These are phyloP conservation scores for Saccharomycopsis sp. DNA, from an alignment of 805 yeast genomes.

Conservation along the genomic window DNA sequence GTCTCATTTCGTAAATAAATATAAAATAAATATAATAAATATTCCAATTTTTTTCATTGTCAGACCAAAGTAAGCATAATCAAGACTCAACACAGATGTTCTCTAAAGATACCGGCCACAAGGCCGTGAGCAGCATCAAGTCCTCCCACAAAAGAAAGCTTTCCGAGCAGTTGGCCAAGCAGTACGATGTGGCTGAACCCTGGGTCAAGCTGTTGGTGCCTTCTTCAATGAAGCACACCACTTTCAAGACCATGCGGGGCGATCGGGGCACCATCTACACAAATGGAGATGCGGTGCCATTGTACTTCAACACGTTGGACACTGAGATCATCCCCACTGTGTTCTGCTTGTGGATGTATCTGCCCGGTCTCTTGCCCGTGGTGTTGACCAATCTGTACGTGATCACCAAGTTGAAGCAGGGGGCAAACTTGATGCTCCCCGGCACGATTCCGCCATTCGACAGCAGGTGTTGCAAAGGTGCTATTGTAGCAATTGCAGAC, in stretches of 20 bases:
- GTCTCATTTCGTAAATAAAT: no score
- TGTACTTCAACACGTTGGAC: constrained; percentile 61
- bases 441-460: constrained; percentile 47
- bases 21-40: no score
- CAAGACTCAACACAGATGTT: constrained; percentile 37
- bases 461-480: constrained; percentile 30
- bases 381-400: constrained; percentile 69
- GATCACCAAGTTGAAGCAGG: constrained; percentile 56
- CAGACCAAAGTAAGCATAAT: neutral
- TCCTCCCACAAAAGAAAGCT: constrained; percentile 67
- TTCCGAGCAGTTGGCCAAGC: constrained; percentile 34
- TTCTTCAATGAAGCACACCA: constrained; percentile 44
- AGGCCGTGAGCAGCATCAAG: no score
- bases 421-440: constrained; percentile 77
- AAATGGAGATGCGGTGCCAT: constrained; percentile 54
- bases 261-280: constrained; percentile 56
- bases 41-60: no score
- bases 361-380: constrained; percentile 58
- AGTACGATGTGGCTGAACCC: constrained; percentile 33
- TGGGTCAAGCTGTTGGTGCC: constrained; percentile 23
- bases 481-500: constrained; percentile 64
- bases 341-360: constrained; percentile 59
- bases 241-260: constrained; percentile 45
- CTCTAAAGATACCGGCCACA: constrained; percentile 42
- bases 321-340: constrained; percentile 57